Percentiles rank a stretch among this genome's conserved stretches.
Conservation (phyloP, 352 stramenopile genomes). For the Lagenidium giganteum region DNA sequence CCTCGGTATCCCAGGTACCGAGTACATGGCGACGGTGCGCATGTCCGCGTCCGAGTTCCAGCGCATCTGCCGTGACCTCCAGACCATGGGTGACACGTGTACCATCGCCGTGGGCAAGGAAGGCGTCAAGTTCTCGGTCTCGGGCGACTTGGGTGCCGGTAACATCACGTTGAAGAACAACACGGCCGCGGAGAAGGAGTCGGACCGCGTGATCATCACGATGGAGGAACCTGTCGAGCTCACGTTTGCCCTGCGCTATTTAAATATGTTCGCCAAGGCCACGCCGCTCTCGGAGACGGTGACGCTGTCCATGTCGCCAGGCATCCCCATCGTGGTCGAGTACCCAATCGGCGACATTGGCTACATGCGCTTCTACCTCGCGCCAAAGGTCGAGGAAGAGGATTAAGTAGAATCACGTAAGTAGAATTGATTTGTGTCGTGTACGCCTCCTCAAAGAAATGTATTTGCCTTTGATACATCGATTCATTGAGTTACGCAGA, state of each 20-base stretch:
- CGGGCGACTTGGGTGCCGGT: constrained; percentile 93
- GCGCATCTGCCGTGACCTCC: constrained; percentile 96
- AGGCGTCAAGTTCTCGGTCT: constrained; percentile 95
- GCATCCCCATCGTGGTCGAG: constrained; percentile 97
- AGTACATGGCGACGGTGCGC: constrained; percentile 93
- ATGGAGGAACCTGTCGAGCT: constrained; percentile 98
- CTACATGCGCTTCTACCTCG: constrained; percentile 98
- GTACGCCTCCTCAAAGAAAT: too few species aligned
- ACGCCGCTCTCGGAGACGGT: constrained; percentile 92
- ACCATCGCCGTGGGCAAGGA: constrained; percentile 95
- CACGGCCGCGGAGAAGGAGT: constrained; percentile 72
- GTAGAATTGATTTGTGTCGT: too few species aligned
- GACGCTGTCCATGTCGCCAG: constrained; percentile 94
- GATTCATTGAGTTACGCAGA: background rate
- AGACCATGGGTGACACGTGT: constrained; percentile 97
- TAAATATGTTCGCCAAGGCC: constrained; percentile 99
- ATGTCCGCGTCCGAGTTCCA: constrained; percentile 97
- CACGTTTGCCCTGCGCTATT: constrained; percentile 97
- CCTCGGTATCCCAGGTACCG: constrained; percentile 96
- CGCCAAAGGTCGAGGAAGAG: constrained; percentile 99
- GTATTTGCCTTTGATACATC: background rate
- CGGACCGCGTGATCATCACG: constrained; percentile 91
- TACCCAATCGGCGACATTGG: constrained; percentile 96
- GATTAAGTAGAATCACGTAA: too few species aligned
- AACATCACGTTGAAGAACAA: constrained; percentile 92